These are phyloP conservation scores for Physcia stellaris DNA, from an alignment of 495 filamentous ascomycete genomes.

Conservation along the genomic window DNA sequence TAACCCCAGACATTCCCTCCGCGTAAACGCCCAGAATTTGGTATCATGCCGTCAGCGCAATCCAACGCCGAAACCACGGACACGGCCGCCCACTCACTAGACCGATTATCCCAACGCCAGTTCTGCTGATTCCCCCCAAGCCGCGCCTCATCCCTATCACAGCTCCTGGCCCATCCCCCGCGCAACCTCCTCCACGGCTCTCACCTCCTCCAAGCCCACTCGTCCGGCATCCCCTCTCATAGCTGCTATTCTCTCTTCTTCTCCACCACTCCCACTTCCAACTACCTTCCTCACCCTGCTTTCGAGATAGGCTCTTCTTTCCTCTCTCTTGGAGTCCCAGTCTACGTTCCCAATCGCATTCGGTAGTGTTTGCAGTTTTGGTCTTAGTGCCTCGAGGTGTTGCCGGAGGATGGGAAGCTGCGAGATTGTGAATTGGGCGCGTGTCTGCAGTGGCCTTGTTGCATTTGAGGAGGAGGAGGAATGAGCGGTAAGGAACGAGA, in stretches of 20 bases:
- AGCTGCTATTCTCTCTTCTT: constrained; percentile 4
- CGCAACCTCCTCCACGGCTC: constrained; percentile 12
- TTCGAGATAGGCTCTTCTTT: constrained; percentile 67
- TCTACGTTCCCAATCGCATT: constrained; percentile 21
- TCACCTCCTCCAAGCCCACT: constrained; percentile 12
- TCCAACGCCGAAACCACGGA: too few species aligned
- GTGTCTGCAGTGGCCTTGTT: constrained; percentile 48
- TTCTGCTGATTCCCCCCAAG: too few species aligned
- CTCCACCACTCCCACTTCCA: background rate
- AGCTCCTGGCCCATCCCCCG: background rate
- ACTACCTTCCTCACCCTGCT: constrained; percentile 32
- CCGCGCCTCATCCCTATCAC: too few species aligned
- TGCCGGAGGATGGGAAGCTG: constrained; percentile 68
- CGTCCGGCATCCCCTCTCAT: constrained; percentile 4
- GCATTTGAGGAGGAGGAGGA: constrained; percentile 22
- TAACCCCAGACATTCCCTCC: too few species aligned
- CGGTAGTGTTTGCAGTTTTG: constrained; percentile 40
- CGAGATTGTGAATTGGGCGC: constrained; percentile 63
- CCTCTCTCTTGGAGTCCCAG: constrained; percentile 26
- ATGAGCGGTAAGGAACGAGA: constrained; percentile 40
- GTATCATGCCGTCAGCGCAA: too few species aligned
- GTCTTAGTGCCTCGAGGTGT: constrained; percentile 47
- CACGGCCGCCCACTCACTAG: too few species aligned
- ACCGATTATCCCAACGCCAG: too few species aligned
- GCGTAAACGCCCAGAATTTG: too few species aligned